Conservation (phyloP, 305 asterid species). For the Ajuga reptans region DNA sequence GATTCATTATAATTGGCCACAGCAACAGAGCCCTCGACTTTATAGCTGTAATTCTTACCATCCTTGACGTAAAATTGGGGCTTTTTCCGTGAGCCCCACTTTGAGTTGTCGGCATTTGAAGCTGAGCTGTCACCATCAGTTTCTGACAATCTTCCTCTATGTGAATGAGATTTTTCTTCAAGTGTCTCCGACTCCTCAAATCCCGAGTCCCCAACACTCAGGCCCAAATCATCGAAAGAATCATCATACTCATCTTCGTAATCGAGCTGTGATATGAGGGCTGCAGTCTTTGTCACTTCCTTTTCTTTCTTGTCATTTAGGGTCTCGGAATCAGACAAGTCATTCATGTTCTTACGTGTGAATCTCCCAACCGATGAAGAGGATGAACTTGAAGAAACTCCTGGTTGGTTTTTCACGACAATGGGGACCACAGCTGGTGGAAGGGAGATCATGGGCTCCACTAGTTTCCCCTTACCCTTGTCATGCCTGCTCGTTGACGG, state of each 20-base stretch:
- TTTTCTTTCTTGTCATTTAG: conserved; percentile 43
- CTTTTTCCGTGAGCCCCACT: conserved; percentile 59
- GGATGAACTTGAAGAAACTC: conserved; percentile 41
- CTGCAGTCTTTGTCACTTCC: conserved; percentile 54
- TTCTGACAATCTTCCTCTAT: conserved; percentile 28
- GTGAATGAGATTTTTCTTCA: conserved; percentile 25
- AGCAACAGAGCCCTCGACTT: conserved; percentile 75
- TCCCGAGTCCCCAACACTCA: conserved; percentile 70
- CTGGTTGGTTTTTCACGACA: conserved; percentile 23
- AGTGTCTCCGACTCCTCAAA: conserved; percentile 49
- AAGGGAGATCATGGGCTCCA: conserved; percentile 21
- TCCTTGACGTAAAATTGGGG: conserved; percentile 88
- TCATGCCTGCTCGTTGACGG: conserved; percentile 29
- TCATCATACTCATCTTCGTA: conserved; percentile 97
- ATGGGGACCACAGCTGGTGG: conserved; percentile 21
- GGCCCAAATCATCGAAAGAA: conserved; percentile 87
- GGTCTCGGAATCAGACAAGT: conserved; percentile 34
- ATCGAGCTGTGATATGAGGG: conserved; percentile 66
- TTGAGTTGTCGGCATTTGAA: conserved; percentile 34
- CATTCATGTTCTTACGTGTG: conserved; percentile 47
- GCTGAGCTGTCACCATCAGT: conserved; percentile 36
- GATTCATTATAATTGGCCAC: conserved; percentile 65
- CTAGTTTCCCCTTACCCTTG: conserved; percentile 75
- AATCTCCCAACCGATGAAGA: conserved; percentile 67
- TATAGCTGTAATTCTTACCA: conserved; percentile 88